These are phyloP conservation scores for Wallacemonas sp. DNA, from an alignment of 208 protist species.

Conservation along the genomic window DNA sequence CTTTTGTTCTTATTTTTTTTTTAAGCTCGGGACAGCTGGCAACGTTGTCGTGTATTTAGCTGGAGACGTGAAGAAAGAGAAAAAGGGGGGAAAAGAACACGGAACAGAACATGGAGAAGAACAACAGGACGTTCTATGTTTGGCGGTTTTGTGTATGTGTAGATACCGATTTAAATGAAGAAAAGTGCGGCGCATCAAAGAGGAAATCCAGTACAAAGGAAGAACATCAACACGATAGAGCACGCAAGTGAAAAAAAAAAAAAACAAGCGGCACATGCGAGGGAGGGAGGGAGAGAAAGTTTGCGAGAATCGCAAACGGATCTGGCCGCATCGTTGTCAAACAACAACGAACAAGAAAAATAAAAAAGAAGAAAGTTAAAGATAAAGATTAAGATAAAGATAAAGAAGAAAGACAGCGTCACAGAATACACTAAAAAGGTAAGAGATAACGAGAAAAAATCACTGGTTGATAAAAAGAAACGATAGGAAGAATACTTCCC, in stretches of 20 bases:
- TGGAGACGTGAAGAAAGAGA: background rate
- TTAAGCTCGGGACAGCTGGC: no score
- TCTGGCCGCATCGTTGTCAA: no score
- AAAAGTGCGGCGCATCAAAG: background rate
- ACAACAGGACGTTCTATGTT: background rate
- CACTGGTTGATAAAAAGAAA: no score
- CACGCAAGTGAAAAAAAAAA: constrained; percentile 8
- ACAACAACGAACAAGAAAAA: no score
- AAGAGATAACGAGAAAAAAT: constrained; percentile 7
- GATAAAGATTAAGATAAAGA: background rate
- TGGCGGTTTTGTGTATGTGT: no score
- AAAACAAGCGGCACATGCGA: background rate
- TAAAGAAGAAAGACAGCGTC: background rate
- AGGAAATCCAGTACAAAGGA: no score
- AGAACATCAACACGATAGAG: no score
- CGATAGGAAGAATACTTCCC: no score
- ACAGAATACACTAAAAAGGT: constrained; percentile 9
- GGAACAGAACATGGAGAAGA: constrained; percentile 3
- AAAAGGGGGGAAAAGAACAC: constrained; percentile 16
- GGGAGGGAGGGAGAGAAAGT: background rate
- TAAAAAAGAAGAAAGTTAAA: background rate
- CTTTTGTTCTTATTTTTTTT: no score
- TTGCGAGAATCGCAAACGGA: background rate
- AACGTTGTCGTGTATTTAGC: no score
- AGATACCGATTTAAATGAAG: constrained; percentile 14